Evolutionary conservation across 2,329 filamentous ascomycete genomes (phyloP).

Genomic region (Colletotrichum orchidophilum): DNA sequence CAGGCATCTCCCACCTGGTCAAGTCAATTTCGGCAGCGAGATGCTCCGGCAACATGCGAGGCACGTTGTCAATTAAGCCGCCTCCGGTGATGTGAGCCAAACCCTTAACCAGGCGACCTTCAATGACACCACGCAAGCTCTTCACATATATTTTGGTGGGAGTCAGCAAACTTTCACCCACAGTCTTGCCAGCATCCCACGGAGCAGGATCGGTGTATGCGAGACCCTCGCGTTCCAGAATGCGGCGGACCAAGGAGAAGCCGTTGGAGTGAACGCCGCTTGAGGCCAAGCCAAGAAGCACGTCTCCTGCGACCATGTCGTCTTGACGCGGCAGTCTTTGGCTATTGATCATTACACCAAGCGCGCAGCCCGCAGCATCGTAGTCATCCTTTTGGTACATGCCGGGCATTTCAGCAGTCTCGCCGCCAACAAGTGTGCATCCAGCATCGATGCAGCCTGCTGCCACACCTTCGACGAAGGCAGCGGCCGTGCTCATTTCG

Average conservation of each 20-base stretch:
- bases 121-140: constrained; percentile 73
- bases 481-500: constrained; percentile 77
- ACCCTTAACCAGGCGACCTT: constrained; percentile 79
- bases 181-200: constrained; percentile 71
- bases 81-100: constrained; percentile 98
- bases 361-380: constrained; percentile 89
- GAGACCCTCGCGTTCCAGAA: constrained; percentile 78
- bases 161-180: constrained; percentile 83
- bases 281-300: constrained; percentile 86
- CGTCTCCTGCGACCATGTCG: constrained; percentile 82
- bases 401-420: constrained; percentile 98
- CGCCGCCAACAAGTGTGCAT: constrained; percentile 93
- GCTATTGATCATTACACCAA: constrained; percentile 79
- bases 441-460: constrained; percentile 85
- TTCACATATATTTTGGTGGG: constrained; percentile 96
- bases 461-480: constrained; percentile 92
- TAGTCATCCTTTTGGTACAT: constrained; percentile 92
- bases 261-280: constrained; percentile 95
- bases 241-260: constrained; percentile 94
- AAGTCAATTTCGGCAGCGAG: constrained; percentile 86
- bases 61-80: constrained; percentile 92
- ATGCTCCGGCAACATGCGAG: constrained; percentile 84
- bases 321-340: constrained; percentile 79
- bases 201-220: constrained; percentile 78
- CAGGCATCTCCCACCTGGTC: constrained; percentile 76